Evolutionary conservation across 1,284 basidiomycete genomes (phyloP).

Genomic region (Moesziomyces sp.): DNA sequence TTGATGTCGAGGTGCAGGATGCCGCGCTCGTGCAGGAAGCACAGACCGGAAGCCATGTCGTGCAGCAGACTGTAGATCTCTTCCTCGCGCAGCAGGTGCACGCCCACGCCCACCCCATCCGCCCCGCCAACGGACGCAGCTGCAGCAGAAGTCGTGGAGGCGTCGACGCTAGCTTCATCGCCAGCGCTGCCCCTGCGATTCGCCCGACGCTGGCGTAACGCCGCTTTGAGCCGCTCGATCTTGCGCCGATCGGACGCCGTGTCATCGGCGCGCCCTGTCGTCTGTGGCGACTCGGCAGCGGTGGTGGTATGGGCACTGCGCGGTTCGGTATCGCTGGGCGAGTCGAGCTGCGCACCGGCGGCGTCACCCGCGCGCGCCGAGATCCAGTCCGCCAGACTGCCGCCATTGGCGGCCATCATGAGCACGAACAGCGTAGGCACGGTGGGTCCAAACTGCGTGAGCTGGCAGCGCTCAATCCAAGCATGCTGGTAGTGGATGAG

Average conservation of each 20-base stretch:
- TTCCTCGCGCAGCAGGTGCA: conserved; percentile 61
- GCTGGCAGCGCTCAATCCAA: conserved; percentile 78
- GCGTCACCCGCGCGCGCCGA: conserved; percentile 43
- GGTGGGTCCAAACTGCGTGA: conserved; percentile 50
- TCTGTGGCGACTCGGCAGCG: too few species aligned
- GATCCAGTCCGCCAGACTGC: conserved; percentile 64
- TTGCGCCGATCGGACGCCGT: conserved; percentile 7
- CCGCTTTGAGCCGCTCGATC: conserved; percentile 49
- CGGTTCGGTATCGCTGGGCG: background rate
- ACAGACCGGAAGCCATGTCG: conserved; percentile 60
- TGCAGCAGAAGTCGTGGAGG: background rate
- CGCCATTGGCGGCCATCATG: conserved; percentile 67
- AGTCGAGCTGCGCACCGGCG: conserved; percentile 1
- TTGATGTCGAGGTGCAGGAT: conserved; percentile 90
- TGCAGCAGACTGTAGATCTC: conserved; percentile 58
- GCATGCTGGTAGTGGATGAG: conserved; percentile 94
- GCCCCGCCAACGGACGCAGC: too few species aligned
- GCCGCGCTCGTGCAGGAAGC: conserved; percentile 61
- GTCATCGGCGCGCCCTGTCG: background rate
- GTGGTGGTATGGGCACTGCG: too few species aligned
- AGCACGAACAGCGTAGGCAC: conserved; percentile 64
- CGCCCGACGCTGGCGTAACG: conserved; percentile 41
- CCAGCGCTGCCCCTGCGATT: background rate
- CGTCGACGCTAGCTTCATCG: background rate
- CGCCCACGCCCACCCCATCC: conserved; percentile 4